phyloP scores from a whole-genome alignment of 345 rosid genomes.

The Hibiscus trionum region DNA sequence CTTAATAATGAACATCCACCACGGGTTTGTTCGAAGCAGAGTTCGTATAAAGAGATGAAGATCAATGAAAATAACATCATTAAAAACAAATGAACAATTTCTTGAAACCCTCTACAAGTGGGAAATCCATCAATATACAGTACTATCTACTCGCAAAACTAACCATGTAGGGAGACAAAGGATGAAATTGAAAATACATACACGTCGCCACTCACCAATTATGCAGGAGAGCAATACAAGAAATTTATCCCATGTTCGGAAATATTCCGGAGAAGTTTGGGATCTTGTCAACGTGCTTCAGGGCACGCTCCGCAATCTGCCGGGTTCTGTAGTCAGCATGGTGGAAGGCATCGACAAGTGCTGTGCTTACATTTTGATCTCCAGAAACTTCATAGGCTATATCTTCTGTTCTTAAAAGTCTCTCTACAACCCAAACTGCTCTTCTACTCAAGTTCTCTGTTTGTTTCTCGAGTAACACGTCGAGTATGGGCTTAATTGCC shows the following conservation, averaged over 20 bases:
- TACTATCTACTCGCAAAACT: constrained; percentile 22
- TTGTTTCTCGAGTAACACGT: constrained; percentile 58
- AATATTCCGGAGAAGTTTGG: constrained; percentile 93
- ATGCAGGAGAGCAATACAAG: constrained; percentile 1
- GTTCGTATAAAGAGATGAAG: constrained; percentile 7
- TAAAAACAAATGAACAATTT: constrained; percentile 21
- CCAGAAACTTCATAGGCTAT: constrained; percentile 68
- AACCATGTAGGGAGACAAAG: constrained; percentile 14
- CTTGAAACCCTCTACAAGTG: constrained; percentile 19
- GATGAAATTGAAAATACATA: constrained; percentile 14
- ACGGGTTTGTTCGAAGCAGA: not conserved
- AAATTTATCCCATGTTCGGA: constrained; percentile 40
- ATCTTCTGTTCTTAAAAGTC: constrained; percentile 71
- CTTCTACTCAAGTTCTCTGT: constrained; percentile 64
- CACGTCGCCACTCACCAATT: constrained; percentile 11
- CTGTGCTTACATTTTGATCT: constrained; percentile 72
- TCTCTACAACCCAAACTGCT: constrained; percentile 87
- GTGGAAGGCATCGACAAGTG: constrained; percentile 88
- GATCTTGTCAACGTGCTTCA: constrained; percentile 78
- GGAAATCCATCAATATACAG: constrained; percentile 17
- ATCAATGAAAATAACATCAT: constrained; percentile 5
- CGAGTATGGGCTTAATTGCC: constrained; percentile 59
- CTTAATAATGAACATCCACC: not conserved
- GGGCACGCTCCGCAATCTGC: constrained; percentile 89
- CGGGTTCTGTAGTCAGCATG: constrained; percentile 73